Percentiles rank a stretch among this genome's conserved stretches.
These are phyloP conservation scores for Benincasa hispida DNA, from an alignment of 306 rosid species.

Conservation along the genomic window DNA sequence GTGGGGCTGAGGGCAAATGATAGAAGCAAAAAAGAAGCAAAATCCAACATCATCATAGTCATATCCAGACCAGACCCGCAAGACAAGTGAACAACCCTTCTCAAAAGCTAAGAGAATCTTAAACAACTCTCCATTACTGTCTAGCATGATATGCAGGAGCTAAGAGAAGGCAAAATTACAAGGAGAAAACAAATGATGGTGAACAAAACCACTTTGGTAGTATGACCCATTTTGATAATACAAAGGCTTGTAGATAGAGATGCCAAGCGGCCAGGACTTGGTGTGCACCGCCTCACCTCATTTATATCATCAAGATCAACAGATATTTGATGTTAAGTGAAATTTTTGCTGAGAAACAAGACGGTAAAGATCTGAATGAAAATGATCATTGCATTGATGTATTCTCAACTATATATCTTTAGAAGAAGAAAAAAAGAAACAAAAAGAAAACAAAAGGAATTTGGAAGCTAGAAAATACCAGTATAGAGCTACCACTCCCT, in stretches of 20 bases:
- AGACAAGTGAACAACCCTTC: background rate
- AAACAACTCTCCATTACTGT: background rate
- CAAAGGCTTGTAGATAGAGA: slow-evolving; percentile 1
- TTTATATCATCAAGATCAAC: slow-evolving; percentile 8
- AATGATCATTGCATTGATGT: slow-evolving; percentile 16
- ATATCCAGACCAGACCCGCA: background rate
- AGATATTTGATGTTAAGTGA: slow-evolving; percentile 12
- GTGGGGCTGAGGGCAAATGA: background rate
- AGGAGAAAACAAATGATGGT: background rate
- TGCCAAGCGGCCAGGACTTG: background rate
- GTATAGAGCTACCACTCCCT: slow-evolving; percentile 18
- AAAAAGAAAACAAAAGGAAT: background rate
- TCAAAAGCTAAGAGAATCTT: background rate
- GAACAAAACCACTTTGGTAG: background rate
- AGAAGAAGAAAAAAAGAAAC: background rate
- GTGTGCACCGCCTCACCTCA: slow-evolving; percentile 10
- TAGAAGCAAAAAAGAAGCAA: background rate
- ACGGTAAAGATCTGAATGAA: background rate
- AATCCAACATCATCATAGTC: background rate
- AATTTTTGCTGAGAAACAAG: slow-evolving; percentile 1
- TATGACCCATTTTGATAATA: background rate
- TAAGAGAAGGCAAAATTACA: background rate
- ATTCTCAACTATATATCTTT: slow-evolving; percentile 15
- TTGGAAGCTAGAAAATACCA: slow-evolving; percentile 11
- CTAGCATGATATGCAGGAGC: background rate